These are phyloP conservation scores for Xylaria sp. DNA, from an alignment of 2,329 filamentous ascomycete species.

Conservation along the genomic window DNA sequence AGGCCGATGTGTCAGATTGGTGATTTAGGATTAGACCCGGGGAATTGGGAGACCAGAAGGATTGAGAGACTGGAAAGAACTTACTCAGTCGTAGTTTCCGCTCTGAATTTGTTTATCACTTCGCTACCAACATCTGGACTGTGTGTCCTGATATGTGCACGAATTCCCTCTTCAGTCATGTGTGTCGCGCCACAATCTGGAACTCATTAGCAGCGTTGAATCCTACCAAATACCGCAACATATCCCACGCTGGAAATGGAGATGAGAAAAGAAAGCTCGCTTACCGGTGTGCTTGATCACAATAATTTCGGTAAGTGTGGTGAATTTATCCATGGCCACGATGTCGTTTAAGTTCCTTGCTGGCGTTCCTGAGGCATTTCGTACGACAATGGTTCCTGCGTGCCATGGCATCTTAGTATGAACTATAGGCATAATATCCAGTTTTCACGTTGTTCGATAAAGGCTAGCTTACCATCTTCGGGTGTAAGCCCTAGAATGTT, in stretches of 20 bases:
- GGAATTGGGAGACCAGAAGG: no score
- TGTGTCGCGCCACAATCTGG: not conserved
- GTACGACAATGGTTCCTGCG: slow-evolving; percentile 16
- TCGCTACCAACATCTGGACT: not conserved
- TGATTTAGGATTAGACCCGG: no score
- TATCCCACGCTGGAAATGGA: not conserved
- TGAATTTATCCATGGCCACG: slow-evolving; percentile 17
- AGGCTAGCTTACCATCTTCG: slow-evolving; percentile 3
- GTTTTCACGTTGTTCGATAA: no score
- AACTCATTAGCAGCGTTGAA: not conserved
- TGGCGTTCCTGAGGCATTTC: slow-evolving; percentile 23
- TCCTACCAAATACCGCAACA: not conserved
- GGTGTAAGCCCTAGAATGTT: slow-evolving; percentile 13
- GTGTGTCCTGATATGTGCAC: not conserved
- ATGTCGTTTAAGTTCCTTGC: slow-evolving; percentile 26
- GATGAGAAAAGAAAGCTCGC: not conserved
- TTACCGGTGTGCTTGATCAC: slow-evolving; percentile 28
- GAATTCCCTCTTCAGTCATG: slow-evolving; percentile 5
- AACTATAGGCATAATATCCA: not conserved
- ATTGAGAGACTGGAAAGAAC: not conserved
- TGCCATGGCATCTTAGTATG: not conserved
- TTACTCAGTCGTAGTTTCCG: slow-evolving; percentile 17
- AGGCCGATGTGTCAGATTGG: not conserved
- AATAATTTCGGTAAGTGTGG: slow-evolving; percentile 17
- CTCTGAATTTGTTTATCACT: not conserved